A percentile compares a stretch with the other conserved stretches of the same genome.
Conservation (phyloP, 768 basidiomycete species). For the Dacryopinax primogenitus region DNA sequence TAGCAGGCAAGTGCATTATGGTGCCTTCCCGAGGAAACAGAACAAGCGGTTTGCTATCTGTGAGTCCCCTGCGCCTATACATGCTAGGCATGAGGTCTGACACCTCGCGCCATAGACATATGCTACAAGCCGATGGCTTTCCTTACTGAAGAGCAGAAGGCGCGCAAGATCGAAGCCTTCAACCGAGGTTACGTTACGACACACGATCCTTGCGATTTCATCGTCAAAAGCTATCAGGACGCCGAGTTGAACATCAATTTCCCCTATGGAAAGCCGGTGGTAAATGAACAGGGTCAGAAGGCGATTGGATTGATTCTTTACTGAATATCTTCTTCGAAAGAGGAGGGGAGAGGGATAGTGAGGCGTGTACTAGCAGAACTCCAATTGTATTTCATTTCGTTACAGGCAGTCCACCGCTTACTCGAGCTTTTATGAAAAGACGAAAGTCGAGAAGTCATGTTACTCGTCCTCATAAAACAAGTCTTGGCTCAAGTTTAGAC, state of each 20-base stretch:
- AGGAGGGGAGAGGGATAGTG: no score
- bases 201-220: conserved; percentile 18
- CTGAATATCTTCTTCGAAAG: no score
- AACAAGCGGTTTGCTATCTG: conserved; percentile 21
- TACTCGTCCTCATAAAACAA: no score
- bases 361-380: no score
- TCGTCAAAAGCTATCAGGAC: conserved; percentile 3
- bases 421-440: no score
- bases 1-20: conserved; percentile 18
- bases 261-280: background rate
- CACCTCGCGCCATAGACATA: no score
- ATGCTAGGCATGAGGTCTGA: no score
- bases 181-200: conserved; percentile 17
- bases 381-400: no score
- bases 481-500: no score
- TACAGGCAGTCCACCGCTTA: no score
- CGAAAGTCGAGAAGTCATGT: no score
- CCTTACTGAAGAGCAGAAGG: conserved; percentile 18
- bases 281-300: conserved; percentile 6
- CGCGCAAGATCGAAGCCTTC: conserved; percentile 16
- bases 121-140: conserved; percentile 20
- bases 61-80: conserved; percentile 8
- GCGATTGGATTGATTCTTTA: background rate
- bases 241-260: conserved; percentile 1
- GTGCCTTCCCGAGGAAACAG: conserved; percentile 17